phyloP scores from a whole-genome alignment of 306 rosid genomes.

The Elaeagnus macrophylla region DNA sequence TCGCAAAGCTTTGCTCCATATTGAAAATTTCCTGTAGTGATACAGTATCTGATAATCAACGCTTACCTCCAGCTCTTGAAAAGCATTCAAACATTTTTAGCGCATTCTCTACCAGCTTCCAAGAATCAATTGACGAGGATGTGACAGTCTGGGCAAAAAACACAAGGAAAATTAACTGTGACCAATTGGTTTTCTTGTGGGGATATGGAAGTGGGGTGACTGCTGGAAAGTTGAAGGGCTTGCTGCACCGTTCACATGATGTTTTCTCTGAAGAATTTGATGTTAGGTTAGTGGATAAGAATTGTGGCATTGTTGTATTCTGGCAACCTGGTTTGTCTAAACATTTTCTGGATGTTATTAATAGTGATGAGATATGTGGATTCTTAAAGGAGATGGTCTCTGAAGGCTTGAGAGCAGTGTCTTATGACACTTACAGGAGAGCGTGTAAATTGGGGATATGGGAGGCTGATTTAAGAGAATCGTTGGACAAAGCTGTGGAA shows the following conservation, averaged over 20 bases:
- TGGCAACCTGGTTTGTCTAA: conserved; percentile 46
- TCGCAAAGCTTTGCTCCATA: conserved; percentile 59
- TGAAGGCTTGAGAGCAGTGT: conserved; percentile 51
- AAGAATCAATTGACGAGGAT: conserved; percentile 26
- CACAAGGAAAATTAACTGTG: conserved; percentile 39
- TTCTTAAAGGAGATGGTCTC: conserved; percentile 47
- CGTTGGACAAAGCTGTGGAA: conserved; percentile 43
- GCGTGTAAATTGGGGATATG: conserved; percentile 46
- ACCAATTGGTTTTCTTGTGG: conserved; percentile 67
- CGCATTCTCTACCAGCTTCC: conserved; percentile 18
- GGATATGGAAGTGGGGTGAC: conserved; percentile 55
- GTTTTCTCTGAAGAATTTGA: conserved; percentile 62
- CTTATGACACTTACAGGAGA: conserved; percentile 48
- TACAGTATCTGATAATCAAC: conserved; percentile 18
- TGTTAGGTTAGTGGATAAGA: conserved; percentile 56
- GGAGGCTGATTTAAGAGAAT: conserved; percentile 60
- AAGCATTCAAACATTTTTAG: conserved; percentile 32
- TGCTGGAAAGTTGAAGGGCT: conserved; percentile 46
- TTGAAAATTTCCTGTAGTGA: conserved; percentile 39
- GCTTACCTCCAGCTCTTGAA: conserved; percentile 31
- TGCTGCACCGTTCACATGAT: conserved; percentile 38
- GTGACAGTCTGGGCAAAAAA: conserved; percentile 45
- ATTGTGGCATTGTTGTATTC: conserved; percentile 71
- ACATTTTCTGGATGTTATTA: conserved; percentile 35
- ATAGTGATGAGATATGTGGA: conserved; percentile 32